Conservation (phyloP, 2,329 filamentous ascomycete species). For the Hymenoscyphus salicellus region DNA sequence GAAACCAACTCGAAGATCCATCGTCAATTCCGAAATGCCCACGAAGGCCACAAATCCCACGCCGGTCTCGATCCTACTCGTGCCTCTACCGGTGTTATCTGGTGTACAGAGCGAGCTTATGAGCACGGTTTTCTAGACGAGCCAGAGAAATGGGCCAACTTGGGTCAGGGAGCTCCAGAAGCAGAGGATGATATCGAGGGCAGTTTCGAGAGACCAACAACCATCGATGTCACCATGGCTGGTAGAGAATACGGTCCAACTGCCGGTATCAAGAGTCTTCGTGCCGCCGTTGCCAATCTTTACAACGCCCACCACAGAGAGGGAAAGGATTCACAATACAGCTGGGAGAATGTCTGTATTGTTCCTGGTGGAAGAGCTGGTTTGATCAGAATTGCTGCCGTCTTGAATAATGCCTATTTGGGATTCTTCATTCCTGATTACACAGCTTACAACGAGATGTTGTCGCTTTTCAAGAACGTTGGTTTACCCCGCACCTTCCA, state of each 20-base stretch:
- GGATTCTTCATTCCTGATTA: conserved; percentile 95
- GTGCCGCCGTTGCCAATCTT: conserved; percentile 82
- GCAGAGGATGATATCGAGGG: conserved; percentile 90
- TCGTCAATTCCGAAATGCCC: conserved; percentile 81
- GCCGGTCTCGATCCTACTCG: conserved; percentile 85
- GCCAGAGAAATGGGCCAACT: conserved; percentile 82
- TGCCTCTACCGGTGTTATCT: conserved; percentile 90
- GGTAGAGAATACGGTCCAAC: conserved; percentile 91
- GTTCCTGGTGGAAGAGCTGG: conserved; percentile 91
- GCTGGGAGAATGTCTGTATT: conserved; percentile 96
- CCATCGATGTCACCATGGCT: conserved; percentile 73
- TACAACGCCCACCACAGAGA: conserved; percentile 92
- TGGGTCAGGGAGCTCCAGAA: conserved; percentile 90
- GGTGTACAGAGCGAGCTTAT: conserved; percentile 82
- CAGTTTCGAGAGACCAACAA: conserved; percentile 77
- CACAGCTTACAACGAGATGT: conserved; percentile 97
- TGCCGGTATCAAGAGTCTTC: conserved; percentile 85
- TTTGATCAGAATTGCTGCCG: conserved; percentile 89
- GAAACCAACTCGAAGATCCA: conserved; percentile 82
- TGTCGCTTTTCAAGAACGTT: conserved; percentile 87
- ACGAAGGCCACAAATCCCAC: conserved; percentile 87
- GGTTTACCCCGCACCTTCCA: conserved; percentile 29
- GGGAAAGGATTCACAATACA: conserved; percentile 85
- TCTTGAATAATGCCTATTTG: conserved; percentile 87
- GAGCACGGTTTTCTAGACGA: conserved; percentile 86